A percentile compares a stretch with the other conserved stretches of the same genome.
phyloP scores from a whole-genome alignment of 2,329 filamentous ascomycete species.

The Pyrenophora seminiperda region DNA sequence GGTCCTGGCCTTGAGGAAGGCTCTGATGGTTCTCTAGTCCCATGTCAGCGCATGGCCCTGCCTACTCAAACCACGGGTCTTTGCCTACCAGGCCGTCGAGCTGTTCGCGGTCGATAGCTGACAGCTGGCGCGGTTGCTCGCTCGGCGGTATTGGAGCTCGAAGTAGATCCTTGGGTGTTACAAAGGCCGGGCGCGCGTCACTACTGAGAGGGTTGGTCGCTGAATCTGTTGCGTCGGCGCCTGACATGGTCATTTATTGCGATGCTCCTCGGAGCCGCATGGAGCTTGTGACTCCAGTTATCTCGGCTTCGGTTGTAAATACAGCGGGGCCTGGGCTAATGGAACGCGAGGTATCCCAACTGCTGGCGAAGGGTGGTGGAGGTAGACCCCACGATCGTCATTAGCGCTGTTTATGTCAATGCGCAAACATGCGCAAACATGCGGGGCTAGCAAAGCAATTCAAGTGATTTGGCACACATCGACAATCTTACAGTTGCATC shows the following conservation, averaged over 20 bases:
- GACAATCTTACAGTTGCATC: not conserved
- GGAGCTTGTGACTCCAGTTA: conserved; percentile 21
- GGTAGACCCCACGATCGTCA: conserved; percentile 18
- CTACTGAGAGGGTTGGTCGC: conserved; percentile 22
- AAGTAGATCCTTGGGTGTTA: conserved; percentile 29
- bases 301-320: conserved; percentile 9
- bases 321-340: conserved; percentile 11
- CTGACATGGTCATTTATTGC: conserved; percentile 45
- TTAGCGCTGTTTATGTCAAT: conserved; percentile 16
- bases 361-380: conserved; percentile 15
- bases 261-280: conserved; percentile 47
- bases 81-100: conserved; percentile 73
- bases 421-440: conserved; percentile 20
- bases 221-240: conserved; percentile 42
- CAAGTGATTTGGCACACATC: conserved; percentile 3
- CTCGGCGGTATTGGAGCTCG: conserved; percentile 32
- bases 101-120: conserved; percentile 74
- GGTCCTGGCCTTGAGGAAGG: conserved; percentile 93
- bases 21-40: conserved; percentile 76
- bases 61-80: not conserved
- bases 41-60: conserved; percentile 18
- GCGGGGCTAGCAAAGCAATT: conserved; percentile 9
- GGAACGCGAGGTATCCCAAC: conserved; percentile 14
- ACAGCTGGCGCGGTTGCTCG: conserved; percentile 50
- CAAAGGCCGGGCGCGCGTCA: conserved; percentile 29